A percentile compares a stretch with the other conserved stretches of the same genome.
Conservation (phyloP, 306 rosid genomes). For the Vigna reflexopilosa region DNA sequence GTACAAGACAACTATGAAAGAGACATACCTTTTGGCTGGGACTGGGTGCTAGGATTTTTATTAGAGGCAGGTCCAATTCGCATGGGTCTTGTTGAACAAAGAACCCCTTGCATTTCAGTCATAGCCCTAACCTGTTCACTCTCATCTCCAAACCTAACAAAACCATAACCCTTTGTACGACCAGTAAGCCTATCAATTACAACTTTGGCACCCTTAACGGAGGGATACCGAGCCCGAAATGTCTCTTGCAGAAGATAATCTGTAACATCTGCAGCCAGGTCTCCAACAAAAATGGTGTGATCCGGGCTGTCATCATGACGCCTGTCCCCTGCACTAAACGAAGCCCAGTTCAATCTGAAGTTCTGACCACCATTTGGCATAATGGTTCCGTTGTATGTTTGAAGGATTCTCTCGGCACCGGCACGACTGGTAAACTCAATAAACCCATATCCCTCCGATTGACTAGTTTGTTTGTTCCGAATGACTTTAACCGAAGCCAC, state of each 20-base stretch:
- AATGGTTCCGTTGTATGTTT: conserved; percentile 72
- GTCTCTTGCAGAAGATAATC: conserved; percentile 75
- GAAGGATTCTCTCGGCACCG: conserved; percentile 84
- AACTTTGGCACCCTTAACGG: conserved; percentile 91
- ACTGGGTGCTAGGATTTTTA: conserved; percentile 79
- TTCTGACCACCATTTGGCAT: conserved; percentile 92
- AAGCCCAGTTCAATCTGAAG: conserved; percentile 95
- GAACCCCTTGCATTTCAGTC: conserved; percentile 96
- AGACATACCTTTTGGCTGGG: conserved; percentile 84
- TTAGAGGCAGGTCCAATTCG: conserved; percentile 95
- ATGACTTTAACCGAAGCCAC: conserved; percentile 76
- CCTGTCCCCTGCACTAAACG: conserved; percentile 80
- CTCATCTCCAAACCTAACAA: conserved; percentile 91
- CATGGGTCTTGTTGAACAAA: conserved; percentile 94
- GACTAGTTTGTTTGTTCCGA: conserved; percentile 81
- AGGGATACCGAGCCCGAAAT: conserved; percentile 64
- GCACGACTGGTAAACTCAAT: conserved; percentile 75
- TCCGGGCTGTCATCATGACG: conserved; percentile 89
- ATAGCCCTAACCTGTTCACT: conserved; percentile 82
- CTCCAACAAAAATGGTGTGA: conserved; percentile 90
- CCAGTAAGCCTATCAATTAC: conserved; percentile 94
- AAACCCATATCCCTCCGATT: conserved; percentile 93
- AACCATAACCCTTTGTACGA: conserved; percentile 95
- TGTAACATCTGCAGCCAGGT: conserved; percentile 88
- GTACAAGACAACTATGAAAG: background rate